These are phyloP conservation scores for Cordyceps fumosorosea DNA, from an alignment of 2,329 filamentous ascomycete genomes.

Conservation along the genomic window DNA sequence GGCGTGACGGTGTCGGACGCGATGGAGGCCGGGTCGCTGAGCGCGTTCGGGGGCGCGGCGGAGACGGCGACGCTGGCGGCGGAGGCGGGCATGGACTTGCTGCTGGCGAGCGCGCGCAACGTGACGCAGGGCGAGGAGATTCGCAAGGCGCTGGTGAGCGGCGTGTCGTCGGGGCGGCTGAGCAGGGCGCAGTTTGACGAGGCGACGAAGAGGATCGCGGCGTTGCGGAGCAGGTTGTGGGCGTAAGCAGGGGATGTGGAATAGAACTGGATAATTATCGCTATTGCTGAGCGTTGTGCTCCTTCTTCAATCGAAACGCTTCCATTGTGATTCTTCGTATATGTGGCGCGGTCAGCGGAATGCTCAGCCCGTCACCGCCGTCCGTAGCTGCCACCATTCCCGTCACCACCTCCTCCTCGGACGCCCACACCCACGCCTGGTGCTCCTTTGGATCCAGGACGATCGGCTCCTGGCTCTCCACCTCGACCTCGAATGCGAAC, in stretches of 20 bases:
- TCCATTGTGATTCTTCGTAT: slow-evolving; percentile 24
- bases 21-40: slow-evolving; percentile 17
- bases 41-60: slow-evolving; percentile 9
- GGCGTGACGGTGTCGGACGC: slow-evolving; percentile 18
- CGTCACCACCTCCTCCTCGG: slow-evolving; percentile 29
- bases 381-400: slow-evolving; percentile 20
- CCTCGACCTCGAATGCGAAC: slow-evolving; percentile 32
- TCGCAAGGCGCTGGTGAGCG: slow-evolving; percentile 14
- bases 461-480: slow-evolving; percentile 22
- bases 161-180: slow-evolving; percentile 8
- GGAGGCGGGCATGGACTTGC: slow-evolving; percentile 16
- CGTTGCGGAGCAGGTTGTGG: slow-evolving; percentile 13
- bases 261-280: not conserved
- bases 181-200: slow-evolving; percentile 15
- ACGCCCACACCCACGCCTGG: slow-evolving; percentile 33
- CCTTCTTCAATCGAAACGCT: slow-evolving; percentile 24
- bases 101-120: slow-evolving; percentile 16
- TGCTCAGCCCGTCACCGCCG: slow-evolving; percentile 13
- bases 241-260: not conserved
- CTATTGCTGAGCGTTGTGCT: slow-evolving; percentile 6
- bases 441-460: slow-evolving; percentile 35
- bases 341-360: slow-evolving; percentile 26
- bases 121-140: slow-evolving; percentile 16
- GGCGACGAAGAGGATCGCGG: slow-evolving; percentile 16
- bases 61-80: slow-evolving; percentile 13